These are phyloP conservation scores for Citrus hindsii DNA, from an alignment of 345 rosid genomes.

Conservation along the genomic window DNA sequence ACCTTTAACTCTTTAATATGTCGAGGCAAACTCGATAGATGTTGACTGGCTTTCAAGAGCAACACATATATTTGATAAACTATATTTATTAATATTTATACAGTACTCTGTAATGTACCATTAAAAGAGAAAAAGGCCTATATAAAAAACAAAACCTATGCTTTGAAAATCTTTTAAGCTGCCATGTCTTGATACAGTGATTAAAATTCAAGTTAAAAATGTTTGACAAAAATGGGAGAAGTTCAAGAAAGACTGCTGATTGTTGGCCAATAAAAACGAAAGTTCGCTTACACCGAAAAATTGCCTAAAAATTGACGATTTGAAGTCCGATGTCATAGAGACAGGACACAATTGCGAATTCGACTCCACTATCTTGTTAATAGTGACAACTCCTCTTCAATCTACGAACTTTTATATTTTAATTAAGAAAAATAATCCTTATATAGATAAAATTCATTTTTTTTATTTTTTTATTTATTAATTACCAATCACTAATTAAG, in stretches of 20 bases:
- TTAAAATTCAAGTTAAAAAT: background rate
- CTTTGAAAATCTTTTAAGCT: background rate
- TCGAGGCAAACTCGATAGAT: too few species aligned
- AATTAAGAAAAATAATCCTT: background rate
- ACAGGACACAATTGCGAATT: background rate
- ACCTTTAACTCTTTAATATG: too few species aligned
- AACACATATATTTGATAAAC: too few species aligned
- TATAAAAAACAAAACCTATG: background rate
- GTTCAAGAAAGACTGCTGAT: background rate
- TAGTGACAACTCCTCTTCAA: background rate
- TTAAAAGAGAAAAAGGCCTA: too few species aligned
- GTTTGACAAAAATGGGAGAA: background rate
- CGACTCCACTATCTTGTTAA: background rate
- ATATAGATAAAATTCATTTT: fast-evolving
- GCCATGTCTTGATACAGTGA: background rate
- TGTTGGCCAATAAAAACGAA: background rate
- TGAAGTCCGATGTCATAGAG: background rate
- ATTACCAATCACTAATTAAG: fast-evolving
- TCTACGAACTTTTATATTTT: background rate
- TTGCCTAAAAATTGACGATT: background rate
- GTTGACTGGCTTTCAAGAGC: too few species aligned
- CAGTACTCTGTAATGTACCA: too few species aligned
- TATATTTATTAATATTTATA: too few species aligned
- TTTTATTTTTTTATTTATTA: too few species aligned
- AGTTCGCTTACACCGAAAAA: background rate